A percentile compares a stretch with the other conserved stretches of the same genome.
Conservation (phyloP, 2,329 filamentous ascomycete genomes). For the Uncinocarpus reesii region DNA sequence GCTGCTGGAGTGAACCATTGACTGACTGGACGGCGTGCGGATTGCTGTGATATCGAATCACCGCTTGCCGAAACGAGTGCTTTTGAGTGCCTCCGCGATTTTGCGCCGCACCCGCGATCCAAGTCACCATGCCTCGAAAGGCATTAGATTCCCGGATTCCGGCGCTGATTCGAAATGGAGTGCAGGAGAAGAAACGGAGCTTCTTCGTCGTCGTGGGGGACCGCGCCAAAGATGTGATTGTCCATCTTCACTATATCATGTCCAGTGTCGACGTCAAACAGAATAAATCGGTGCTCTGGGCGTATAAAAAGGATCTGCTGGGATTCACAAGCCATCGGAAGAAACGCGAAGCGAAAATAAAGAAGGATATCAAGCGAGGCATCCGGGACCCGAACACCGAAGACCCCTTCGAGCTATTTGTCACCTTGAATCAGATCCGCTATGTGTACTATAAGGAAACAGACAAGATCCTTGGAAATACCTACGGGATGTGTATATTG, state of each 20-base stretch:
- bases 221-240: conserved; percentile 89
- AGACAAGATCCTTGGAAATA: conserved; percentile 95
- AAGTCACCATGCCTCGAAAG: conserved; percentile 38
- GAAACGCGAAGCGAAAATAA: conserved; percentile 97
- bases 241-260: conserved; percentile 89
- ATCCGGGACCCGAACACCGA: conserved; percentile 84
- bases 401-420: conserved; percentile 94
- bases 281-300: conserved; percentile 95
- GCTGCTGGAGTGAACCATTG: background rate
- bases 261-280: conserved; percentile 81
- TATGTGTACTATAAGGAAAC: conserved; percentile 99
- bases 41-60: no score
- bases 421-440: conserved; percentile 90
- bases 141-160: conserved; percentile 78
- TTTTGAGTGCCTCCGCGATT: no score
- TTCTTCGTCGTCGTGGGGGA: conserved; percentile 97
- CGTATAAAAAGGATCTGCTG: conserved; percentile 94
- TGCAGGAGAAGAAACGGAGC: conserved; percentile 90
- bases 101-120: no score
- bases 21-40: no score
- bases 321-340: conserved; percentile 94
- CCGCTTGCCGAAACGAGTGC: no score
- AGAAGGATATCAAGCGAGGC: conserved; percentile 93
- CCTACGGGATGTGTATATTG: conserved; percentile 95
- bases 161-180: conserved; percentile 79